Evolutionary conservation across 208 protist genomes (phyloP).

Genomic region (Strigomonas culicis): DNA sequence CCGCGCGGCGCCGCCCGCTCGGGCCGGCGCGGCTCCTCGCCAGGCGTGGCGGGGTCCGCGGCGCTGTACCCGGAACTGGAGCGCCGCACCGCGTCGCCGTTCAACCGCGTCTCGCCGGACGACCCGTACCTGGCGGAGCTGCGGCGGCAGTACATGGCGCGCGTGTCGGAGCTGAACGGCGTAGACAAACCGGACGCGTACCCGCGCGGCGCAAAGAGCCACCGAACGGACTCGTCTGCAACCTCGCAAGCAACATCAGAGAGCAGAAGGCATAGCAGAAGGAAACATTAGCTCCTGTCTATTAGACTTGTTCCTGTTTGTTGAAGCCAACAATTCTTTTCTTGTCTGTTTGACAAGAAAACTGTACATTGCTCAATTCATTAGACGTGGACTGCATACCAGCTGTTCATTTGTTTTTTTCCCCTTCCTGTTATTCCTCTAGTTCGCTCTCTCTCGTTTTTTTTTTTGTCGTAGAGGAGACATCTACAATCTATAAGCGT

Average conservation of each 20-base stretch:
- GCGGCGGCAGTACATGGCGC: conserved; percentile 39
- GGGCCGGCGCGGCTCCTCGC: background rate
- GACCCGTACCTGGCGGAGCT: conserved; percentile 45
- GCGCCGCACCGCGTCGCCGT: background rate
- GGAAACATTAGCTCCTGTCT: background rate
- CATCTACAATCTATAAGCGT: background rate
- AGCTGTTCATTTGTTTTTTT: background rate
- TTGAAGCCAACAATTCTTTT: too few species aligned
- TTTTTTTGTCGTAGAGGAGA: background rate
- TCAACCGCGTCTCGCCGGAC: conserved; percentile 9
- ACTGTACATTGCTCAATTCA: background rate
- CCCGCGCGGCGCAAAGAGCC: background rate
- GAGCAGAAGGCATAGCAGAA: background rate
- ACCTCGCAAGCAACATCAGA: too few species aligned
- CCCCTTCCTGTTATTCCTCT: background rate
- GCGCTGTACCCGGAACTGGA: background rate
- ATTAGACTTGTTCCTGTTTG: too few species aligned
- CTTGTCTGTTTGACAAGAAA: too few species aligned
- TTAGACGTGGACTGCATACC: background rate
- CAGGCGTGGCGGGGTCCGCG: background rate
- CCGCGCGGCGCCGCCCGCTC: background rate
- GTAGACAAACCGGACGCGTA: background rate
- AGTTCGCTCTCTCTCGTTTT: background rate
- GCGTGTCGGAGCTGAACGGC: conserved; percentile 33
- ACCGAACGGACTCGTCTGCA: background rate